Evolutionary conservation across 805 yeast species (phyloP).

Genomic region (Dipodascus geniculatus): DNA sequence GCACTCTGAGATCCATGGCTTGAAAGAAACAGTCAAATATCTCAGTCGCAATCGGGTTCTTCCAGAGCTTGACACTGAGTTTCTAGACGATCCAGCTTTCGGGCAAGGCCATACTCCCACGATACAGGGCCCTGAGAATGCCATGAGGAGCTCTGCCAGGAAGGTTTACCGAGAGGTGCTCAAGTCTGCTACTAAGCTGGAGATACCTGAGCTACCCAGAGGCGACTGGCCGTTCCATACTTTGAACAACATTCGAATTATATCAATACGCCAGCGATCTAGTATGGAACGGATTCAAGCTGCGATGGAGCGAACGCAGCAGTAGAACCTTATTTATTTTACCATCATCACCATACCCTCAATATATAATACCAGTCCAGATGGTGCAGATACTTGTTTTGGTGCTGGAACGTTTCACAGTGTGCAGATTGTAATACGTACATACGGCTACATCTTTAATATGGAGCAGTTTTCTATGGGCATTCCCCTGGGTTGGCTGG

Average conservation of each 20-base stretch:
- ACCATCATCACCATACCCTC: too few species aligned
- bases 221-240: not conserved
- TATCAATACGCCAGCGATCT: not conserved
- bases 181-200: slow-evolving; percentile 2
- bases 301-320: not conserved
- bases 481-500: too few species aligned
- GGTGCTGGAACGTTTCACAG: not conserved
- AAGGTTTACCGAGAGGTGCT: slow-evolving; percentile 2
- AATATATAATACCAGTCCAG: too few species aligned
- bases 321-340: not conserved
- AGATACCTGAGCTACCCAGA: not conserved
- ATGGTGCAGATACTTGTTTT: not conserved
- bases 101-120: not conserved
- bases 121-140: not conserved
- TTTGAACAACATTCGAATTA: not conserved
- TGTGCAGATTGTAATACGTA: not conserved
- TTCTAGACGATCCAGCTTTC: not conserved
- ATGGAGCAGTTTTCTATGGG: too few species aligned
- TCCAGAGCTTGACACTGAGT: not conserved
- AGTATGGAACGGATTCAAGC: not conserved
- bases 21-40: slow-evolving; percentile 7
- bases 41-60: slow-evolving; percentile 1
- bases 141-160: not conserved
- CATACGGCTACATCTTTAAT: not conserved
- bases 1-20: slow-evolving; percentile 7